Evolutionary conservation across 805 yeast genomes (phyloP).

Genomic region (Starmerella asiatica): DNA sequence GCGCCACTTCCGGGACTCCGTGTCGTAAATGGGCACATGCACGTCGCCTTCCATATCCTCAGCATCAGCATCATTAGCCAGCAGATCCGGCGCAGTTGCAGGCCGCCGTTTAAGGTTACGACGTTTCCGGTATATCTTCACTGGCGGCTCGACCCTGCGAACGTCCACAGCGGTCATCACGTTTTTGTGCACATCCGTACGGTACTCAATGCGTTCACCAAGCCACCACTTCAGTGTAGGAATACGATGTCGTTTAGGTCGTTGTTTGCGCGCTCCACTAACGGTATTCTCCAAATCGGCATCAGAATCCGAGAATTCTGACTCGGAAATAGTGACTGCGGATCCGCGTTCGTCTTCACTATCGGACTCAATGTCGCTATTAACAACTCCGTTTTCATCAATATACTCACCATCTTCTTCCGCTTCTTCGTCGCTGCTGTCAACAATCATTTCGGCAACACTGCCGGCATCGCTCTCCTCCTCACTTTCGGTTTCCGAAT

Average conservation of each 20-base stretch:
- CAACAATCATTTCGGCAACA: conserved; percentile 16
- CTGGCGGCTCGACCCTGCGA: conserved; percentile 15
- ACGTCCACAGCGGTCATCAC: conserved; percentile 17
- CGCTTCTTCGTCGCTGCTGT: conserved; percentile 9
- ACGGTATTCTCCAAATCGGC: conserved; percentile 2
- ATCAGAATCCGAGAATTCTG: conserved; percentile 1
- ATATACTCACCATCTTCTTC: conserved; percentile 1
- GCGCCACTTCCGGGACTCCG: conserved; percentile 2
- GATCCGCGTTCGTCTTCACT: neutral
- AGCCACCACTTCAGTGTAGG: conserved; percentile 17
- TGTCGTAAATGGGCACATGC: conserved; percentile 13
- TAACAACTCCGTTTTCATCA: neutral
- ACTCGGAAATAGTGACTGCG: neutral
- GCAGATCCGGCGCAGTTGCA: conserved; percentile 1
- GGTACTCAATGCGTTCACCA: conserved; percentile 18
- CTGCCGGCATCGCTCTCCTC: conserved; percentile 16
- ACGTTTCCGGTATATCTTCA: conserved; percentile 5
- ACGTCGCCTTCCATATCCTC: conserved; percentile 1
- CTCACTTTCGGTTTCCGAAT: conserved; percentile 13
- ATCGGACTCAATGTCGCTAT: conserved; percentile 5
- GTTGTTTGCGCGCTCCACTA: conserved; percentile 3
- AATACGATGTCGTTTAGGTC: conserved; percentile 14
- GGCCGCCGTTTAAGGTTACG: conserved; percentile 9
- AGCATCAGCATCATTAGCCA: conserved; percentile 1
- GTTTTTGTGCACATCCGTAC: conserved; percentile 5